These are phyloP conservation scores for Termitomyces bulborhizus DNA, from an alignment of 768 basidiomycete species.

Conservation along the genomic window DNA sequence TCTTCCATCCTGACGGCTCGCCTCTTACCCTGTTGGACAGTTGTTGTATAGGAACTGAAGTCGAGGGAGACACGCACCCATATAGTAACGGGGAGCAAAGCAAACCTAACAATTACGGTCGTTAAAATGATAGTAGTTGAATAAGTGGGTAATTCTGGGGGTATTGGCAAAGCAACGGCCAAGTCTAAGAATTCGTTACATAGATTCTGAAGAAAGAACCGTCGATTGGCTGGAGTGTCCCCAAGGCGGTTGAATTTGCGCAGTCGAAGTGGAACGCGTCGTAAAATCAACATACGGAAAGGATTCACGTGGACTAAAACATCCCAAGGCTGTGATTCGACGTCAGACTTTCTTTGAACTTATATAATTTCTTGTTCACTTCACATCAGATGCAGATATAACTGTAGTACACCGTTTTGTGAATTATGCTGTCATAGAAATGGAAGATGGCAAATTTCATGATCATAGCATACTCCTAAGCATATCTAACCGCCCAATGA, in stretches of 20 bases:
- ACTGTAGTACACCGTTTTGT: constrained; percentile 11
- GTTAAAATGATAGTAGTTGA: constrained; percentile 69
- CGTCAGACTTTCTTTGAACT: background rate
- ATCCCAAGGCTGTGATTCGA: background rate
- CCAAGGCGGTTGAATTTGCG: constrained; percentile 9
- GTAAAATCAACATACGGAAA: constrained; percentile 27
- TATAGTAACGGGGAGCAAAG: constrained; percentile 64
- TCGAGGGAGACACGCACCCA: constrained; percentile 48
- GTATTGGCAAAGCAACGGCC: constrained; percentile 67
- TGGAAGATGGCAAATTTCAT: constrained; percentile 29
- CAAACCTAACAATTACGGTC: constrained; percentile 54
- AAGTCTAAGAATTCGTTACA: constrained; percentile 72
- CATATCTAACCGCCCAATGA: constrained; percentile 13
- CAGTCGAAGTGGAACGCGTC: constrained; percentile 21
- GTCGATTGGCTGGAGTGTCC: constrained; percentile 14
- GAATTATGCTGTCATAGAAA: constrained; percentile 20
- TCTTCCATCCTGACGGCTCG: constrained; percentile 58
- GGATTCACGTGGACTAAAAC: background rate
- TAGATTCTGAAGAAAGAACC: constrained; percentile 36
- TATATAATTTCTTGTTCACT: background rate
- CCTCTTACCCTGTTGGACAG: constrained; percentile 45
- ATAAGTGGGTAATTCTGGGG: constrained; percentile 63
- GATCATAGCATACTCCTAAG: constrained; percentile 27
- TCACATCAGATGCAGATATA: background rate
- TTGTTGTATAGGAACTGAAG: background rate